phyloP scores from a whole-genome alignment of 148 eudicot species.

The Rhododendron ovatum region DNA sequence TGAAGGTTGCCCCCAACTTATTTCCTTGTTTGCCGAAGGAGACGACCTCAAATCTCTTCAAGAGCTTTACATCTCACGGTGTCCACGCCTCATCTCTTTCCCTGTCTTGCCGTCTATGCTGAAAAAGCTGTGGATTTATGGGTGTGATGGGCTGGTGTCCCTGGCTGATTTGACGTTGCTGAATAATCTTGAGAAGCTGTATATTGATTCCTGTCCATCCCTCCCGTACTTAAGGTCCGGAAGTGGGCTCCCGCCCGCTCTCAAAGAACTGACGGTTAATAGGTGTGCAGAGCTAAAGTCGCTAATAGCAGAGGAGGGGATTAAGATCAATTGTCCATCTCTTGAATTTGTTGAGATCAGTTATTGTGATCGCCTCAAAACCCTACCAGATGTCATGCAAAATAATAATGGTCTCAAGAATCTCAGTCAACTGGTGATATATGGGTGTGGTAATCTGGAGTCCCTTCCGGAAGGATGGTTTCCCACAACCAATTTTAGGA shows the following conservation, averaged over 20 bases:
- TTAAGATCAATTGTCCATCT: too few species aligned
- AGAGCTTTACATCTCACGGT: too few species aligned
- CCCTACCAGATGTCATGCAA: neutral
- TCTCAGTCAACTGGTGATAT: neutral
- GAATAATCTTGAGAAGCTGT: neutral
- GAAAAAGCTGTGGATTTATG: rapidly evolving
- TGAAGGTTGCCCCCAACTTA: neutral
- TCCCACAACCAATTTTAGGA: neutral
- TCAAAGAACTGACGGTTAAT: too few species aligned
- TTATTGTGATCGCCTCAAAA: neutral
- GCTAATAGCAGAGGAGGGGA: too few species aligned
- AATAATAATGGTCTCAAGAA: neutral
- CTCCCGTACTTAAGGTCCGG: neutral
- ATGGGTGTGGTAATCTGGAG: neutral
- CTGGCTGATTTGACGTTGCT: neutral
- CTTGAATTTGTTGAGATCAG: too few species aligned
- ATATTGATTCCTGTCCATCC: rapidly evolving
- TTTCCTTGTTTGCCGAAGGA: neutral
- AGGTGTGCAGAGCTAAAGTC: too few species aligned
- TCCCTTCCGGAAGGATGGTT: constrained; percentile 3
- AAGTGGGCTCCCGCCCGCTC: too few species aligned
- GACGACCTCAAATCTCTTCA: neutral
- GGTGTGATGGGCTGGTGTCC: too few species aligned
- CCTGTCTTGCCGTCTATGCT: too few species aligned
- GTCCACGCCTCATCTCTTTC: too few species aligned